phyloP scores from a whole-genome alignment of 2,329 filamentous ascomycete species.

The Penicillium griseofulvum region DNA sequence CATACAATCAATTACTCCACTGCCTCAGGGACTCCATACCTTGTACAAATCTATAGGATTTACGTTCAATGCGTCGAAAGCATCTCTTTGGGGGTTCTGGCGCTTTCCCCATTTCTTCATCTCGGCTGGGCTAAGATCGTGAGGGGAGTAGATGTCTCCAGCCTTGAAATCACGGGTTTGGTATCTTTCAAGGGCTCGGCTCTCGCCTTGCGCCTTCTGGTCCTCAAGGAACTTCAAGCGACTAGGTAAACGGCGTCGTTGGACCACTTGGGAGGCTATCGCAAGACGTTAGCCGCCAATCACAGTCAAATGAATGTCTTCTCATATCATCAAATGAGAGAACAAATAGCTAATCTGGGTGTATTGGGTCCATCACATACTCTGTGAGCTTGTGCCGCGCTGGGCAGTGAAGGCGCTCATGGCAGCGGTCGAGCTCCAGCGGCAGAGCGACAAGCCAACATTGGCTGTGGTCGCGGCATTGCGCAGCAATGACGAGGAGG shows the following conservation, averaged over 20 bases:
- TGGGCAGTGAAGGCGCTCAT: constrained; percentile 28
- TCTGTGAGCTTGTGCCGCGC: constrained; percentile 19
- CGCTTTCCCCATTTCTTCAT: constrained; percentile 73
- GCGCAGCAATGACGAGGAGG: constrained; percentile 27
- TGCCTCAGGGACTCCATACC: constrained; percentile 50
- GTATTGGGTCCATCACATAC: constrained; percentile 17
- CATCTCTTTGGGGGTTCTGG: constrained; percentile 60
- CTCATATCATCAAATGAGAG: background rate
- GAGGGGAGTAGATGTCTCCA: constrained; percentile 87
- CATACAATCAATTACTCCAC: background rate
- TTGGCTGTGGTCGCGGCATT: constrained; percentile 16
- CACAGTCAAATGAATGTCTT: background rate
- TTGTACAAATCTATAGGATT: constrained; percentile 84
- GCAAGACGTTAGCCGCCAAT: background rate
- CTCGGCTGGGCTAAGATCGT: constrained; percentile 76
- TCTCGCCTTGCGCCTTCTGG: constrained; percentile 38
- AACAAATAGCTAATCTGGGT: background rate
- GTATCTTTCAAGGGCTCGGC: constrained; percentile 39
- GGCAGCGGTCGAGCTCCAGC: constrained; percentile 37
- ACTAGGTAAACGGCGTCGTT: constrained; percentile 29
- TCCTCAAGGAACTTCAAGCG: constrained; percentile 37
- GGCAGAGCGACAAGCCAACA: constrained; percentile 26
- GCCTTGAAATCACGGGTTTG: constrained; percentile 65
- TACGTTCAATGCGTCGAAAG: constrained; percentile 75
- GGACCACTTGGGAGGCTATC: constrained; percentile 21